Conservation (phyloP, 495 filamentous ascomycete species). For the Xylaria flabelliformis region DNA sequence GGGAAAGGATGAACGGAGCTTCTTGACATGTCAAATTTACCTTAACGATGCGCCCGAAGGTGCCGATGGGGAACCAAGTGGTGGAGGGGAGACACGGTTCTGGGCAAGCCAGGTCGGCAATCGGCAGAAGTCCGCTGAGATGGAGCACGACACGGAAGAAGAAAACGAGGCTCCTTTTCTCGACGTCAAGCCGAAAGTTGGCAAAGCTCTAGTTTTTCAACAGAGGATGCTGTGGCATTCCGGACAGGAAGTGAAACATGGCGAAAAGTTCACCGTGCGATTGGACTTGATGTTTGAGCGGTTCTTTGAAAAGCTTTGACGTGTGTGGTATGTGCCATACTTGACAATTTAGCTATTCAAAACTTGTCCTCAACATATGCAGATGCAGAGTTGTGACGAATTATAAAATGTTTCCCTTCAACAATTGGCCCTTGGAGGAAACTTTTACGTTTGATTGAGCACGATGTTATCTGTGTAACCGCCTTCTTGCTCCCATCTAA, state of each 20-base stretch:
- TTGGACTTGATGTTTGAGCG: constrained; percentile 77
- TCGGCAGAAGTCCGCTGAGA: constrained; percentile 33
- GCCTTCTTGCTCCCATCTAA: not conserved
- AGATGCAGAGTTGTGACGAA: not conserved
- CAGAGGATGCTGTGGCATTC: constrained; percentile 71
- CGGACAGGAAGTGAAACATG: constrained; percentile 74
- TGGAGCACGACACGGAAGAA: constrained; percentile 31
- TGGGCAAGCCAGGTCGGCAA: constrained; percentile 39
- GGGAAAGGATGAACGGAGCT: constrained; percentile 54
- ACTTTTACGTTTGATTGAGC: not conserved
- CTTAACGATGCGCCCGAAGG: constrained; percentile 56
- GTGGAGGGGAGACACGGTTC: constrained; percentile 58
- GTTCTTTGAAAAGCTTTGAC: constrained; percentile 31
- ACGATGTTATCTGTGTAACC: constrained; percentile 10
- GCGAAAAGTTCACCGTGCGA: constrained; percentile 78
- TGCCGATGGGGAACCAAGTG: constrained; percentile 51
- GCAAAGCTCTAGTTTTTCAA: constrained; percentile 79
- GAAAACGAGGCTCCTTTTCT: constrained; percentile 69
- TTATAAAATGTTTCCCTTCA: not conserved
- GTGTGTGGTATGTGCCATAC: not conserved
- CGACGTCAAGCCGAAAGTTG: constrained; percentile 72
- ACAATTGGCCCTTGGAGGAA: not conserved
- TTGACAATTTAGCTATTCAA: not conserved
- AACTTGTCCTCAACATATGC: not conserved
- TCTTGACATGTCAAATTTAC: constrained; percentile 74